A percentile compares a stretch with the other conserved stretches of the same genome.
Conservation (phyloP, 1,139 yeast species). For the Sugiyamaella pinicola region DNA sequence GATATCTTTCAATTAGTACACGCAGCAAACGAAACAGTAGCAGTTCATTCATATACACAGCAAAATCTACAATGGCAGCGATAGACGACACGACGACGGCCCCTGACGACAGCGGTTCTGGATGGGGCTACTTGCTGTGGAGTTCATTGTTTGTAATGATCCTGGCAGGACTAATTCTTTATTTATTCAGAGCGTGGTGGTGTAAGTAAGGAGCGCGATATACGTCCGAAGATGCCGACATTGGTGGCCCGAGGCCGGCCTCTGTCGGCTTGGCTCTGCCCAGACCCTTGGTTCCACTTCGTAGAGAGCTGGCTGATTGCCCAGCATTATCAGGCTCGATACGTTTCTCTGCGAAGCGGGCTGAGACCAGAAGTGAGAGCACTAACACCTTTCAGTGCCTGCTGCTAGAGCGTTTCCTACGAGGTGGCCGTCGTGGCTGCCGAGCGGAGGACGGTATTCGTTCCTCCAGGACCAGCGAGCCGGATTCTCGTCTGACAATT, state of each 20-base stretch:
- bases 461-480: constrained; percentile 62
- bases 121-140: constrained; percentile 24
- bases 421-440: constrained; percentile 22
- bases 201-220: constrained; percentile 20
- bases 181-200: constrained; percentile 27
- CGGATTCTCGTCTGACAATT: constrained; percentile 65
- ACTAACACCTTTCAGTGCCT: constrained; percentile 18
- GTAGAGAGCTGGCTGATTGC: no score
- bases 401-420: constrained; percentile 19
- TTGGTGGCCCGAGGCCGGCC: no score
- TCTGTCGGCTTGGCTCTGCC: no score
- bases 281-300: no score
- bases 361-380: no score
- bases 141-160: constrained; percentile 20
- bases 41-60: neutral
- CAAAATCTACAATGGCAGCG: constrained; percentile 1
- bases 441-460: constrained; percentile 36
- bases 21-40: neutral
- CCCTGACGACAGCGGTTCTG: constrained; percentile 11
- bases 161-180: constrained; percentile 21
- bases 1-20: neutral
- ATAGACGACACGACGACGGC: neutral
- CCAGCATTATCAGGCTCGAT: no score
- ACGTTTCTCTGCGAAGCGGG: no score
- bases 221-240: constrained; percentile 6